Evolutionary conservation across 208 protist species (phyloP), one percentile per base, ranked within the genome.

Genomic region (Phytomonas serpens): DNA sequence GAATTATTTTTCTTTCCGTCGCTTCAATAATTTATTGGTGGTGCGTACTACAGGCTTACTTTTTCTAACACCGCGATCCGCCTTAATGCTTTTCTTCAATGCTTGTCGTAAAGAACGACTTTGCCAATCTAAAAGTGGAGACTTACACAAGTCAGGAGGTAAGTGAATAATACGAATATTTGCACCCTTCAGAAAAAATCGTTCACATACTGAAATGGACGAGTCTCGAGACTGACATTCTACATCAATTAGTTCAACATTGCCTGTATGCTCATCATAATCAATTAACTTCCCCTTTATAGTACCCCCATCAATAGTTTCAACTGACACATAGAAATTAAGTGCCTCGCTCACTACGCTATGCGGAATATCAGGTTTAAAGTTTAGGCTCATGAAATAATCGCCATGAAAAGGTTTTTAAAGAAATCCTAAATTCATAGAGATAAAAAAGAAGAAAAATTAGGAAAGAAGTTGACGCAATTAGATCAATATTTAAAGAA

Each of bases 241-340:
- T 11, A 88, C 88, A 64, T 91, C 80, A 19, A 38, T 75, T 3
- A 93, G 71, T 66, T 91, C 86, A 57, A 90, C 68, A 73, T 93
- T 90, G 2, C 88, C 86, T 37, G 65, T 68, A 16, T 62, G 30
- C 3, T 71, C 61, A 40, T 93, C 88, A 32, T 86, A 71, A 10
- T 42, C 32, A 10, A 34, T 66, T 29, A 93, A 73, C 36, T 81
- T 91, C 5, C 88, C 88, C 62, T 61, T 81, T 61, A 84, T 88
- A 13, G 74, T 30, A 69, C 72, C 62, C 31, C 82, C 80, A 11
- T 89, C 80, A 32, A 81, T 71, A 5, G 84, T 90, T 70, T 93
- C 88, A 2, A 91, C 84, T 4, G 68, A 78, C 7, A 93, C 77
- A 33, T 79, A 69, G 33, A 74, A 69, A 62, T 75, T 72, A 3